These are phyloP conservation scores for Chrysophaeum taylorii DNA, from an alignment of 352 stramenopile genomes.

Conservation along the genomic window DNA sequence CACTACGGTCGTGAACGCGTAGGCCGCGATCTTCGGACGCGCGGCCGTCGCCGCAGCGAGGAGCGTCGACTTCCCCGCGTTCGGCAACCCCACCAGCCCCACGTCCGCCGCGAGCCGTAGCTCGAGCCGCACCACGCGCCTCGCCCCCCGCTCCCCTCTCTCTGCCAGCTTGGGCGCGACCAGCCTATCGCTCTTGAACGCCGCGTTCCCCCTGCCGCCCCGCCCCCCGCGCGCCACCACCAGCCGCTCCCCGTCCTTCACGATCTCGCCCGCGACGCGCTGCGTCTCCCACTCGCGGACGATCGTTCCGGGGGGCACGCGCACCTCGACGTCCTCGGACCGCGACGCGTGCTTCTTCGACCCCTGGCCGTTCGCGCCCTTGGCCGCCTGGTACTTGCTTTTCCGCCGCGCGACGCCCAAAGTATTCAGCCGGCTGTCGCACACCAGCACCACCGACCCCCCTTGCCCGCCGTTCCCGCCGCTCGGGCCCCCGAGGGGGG, in stretches of 20 bases:
- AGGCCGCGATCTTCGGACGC: constrained; percentile 89
- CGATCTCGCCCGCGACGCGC: constrained; percentile 55
- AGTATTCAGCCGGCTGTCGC: constrained; percentile 56
- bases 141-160: constrained; percentile 72
- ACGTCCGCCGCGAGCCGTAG: constrained; percentile 96
- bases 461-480: constrained; percentile 50
- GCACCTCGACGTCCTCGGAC: constrained; percentile 42
- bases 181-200: constrained; percentile 56
- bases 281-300: constrained; percentile 35
- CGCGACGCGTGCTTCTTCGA: constrained; percentile 51
- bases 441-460: constrained; percentile 49
- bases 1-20: constrained; percentile 96
- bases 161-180: constrained; percentile 53
- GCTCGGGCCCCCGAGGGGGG: constrained; percentile 51
- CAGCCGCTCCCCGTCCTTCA: constrained; percentile 43
- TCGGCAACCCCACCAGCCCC: constrained; percentile 94
- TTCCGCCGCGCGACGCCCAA: constrained; percentile 48
- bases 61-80: constrained; percentile 95
- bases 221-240: constrained; percentile 56
- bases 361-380: constrained; percentile 50
- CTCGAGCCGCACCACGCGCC: constrained; percentile 90
- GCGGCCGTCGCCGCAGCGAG: constrained; percentile 78
- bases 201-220: constrained; percentile 58
- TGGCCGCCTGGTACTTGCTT: constrained; percentile 43
- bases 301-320: constrained; percentile 60